Conservation (phyloP, 192 early-diverging fungal species). For the Rhizophagus prolifer region DNA sequence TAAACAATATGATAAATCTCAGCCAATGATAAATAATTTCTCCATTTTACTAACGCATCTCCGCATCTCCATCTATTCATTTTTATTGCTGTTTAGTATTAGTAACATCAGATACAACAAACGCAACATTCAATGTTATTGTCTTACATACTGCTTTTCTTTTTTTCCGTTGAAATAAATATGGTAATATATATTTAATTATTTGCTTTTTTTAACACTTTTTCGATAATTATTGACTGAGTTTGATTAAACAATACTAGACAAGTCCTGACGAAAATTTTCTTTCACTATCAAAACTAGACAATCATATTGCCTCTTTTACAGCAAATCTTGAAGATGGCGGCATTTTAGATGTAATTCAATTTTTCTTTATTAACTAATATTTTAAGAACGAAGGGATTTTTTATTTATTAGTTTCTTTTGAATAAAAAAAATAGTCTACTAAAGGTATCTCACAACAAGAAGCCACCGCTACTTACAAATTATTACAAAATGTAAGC, state of each 20-base stretch:
- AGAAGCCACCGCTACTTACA: not conserved
- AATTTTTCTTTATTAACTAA: not conserved
- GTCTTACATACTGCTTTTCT: too few species aligned
- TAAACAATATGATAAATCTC: too few species aligned
- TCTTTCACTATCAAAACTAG: not conserved
- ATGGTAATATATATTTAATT: not conserved
- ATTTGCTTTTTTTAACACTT: not conserved
- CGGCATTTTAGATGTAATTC: slow-evolving; percentile 1
- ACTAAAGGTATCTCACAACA: slow-evolving; percentile 7
- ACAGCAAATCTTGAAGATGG: slow-evolving; percentile 25
- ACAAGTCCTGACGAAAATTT: slow-evolving; percentile 12
- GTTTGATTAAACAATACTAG: not conserved
- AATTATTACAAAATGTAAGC: slow-evolving; percentile 26
- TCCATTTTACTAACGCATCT: too few species aligned
- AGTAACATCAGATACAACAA: too few species aligned
- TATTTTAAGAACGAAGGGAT: not conserved
- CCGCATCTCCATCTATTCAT: too few species aligned
- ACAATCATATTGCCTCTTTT: slow-evolving; percentile 23
- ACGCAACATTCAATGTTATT: too few species aligned
- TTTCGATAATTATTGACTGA: not conserved
- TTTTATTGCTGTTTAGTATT: too few species aligned
- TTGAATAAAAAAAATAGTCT: slow-evolving; percentile 1
- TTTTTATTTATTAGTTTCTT: not conserved
- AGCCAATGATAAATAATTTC: too few species aligned
- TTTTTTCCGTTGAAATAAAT: not conserved